Percentiles rank a stretch among this genome's conserved stretches.
Conservation (phyloP, 805 yeast genomes). For the Saccharomycopsis javanensis region DNA sequence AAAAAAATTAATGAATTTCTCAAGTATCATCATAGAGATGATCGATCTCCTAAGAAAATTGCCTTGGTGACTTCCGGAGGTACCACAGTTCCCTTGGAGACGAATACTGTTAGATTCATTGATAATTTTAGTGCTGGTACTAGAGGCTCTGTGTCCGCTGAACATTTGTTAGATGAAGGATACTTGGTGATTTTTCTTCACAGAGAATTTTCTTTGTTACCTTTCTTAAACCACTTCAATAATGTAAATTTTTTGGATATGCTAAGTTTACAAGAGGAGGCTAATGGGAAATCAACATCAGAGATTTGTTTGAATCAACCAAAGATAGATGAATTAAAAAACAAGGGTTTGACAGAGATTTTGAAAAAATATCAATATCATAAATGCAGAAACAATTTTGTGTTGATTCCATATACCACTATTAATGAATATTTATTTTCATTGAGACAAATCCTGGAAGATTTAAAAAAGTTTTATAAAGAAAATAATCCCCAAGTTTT, state of each 20-base stretch:
- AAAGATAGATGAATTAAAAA: neutral
- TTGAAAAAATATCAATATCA: slow-evolving; percentile 31
- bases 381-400: slow-evolving; percentile 39
- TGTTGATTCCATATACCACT: slow-evolving; percentile 83
- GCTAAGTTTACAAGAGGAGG: neutral
- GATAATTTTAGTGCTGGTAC: slow-evolving; percentile 98
- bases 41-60: slow-evolving; percentile 31
- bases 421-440: slow-evolving; percentile 91
- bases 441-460: slow-evolving; percentile 53
- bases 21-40: slow-evolving; percentile 33
- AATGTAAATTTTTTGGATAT: slow-evolving; percentile 82
- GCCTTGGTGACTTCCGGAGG: slow-evolving; percentile 93
- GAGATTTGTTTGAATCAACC: neutral
- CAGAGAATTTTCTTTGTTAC: slow-evolving; percentile 83
- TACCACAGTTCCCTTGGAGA: slow-evolving; percentile 94
- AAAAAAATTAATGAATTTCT: slow-evolving; percentile 53
- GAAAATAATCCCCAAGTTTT: slow-evolving; percentile 43
- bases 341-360: neutral
- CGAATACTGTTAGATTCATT: slow-evolving; percentile 91
- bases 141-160: slow-evolving; percentile 94
- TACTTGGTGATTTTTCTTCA: slow-evolving; percentile 91
- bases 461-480: slow-evolving; percentile 36
- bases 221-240: slow-evolving; percentile 84
- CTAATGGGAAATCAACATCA: neutral
- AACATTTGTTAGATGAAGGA: slow-evolving; percentile 72